Percentiles rank a stretch among this genome's conserved stretches.
Evolutionary conservation across 2,329 filamentous ascomycete genomes (phyloP).

Genomic region (Phyllosticta citribraziliensis): DNA sequence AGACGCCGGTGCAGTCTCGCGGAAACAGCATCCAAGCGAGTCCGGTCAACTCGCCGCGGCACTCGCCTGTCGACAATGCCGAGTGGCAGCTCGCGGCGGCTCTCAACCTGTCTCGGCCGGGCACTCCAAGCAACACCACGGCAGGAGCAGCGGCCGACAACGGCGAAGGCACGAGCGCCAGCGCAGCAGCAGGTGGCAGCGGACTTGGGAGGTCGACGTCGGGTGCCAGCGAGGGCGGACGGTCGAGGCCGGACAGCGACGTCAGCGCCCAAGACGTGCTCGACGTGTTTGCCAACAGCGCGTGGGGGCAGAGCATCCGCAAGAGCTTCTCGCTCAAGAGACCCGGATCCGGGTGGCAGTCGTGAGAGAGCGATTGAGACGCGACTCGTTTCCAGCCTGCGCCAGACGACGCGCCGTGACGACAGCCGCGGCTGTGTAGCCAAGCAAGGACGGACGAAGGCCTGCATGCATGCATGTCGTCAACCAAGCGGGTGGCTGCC

Average conservation of each 20-base stretch:
- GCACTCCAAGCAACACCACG: conserved; percentile 17
- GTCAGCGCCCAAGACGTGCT: conserved; percentile 70
- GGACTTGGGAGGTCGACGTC: conserved; percentile 13
- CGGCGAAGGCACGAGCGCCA: background rate
- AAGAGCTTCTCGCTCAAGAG: conserved; percentile 65
- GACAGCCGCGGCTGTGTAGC: no score
- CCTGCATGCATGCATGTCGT: background rate
- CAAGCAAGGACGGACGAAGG: no score
- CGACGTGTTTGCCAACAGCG: conserved; percentile 76
- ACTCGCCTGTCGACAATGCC: conserved; percentile 2
- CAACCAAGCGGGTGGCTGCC: background rate
- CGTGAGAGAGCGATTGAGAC: no score
- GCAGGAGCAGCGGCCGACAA: background rate
- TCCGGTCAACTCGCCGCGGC: conserved; percentile 16
- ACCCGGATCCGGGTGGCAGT: background rate
- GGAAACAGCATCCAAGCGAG: conserved; percentile 30
- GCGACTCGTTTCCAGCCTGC: no score
- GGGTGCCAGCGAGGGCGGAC: conserved; percentile 7
- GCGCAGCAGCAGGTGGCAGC: background rate
- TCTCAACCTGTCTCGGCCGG: conserved; percentile 27
- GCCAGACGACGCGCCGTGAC: no score
- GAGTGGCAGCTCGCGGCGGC: conserved; percentile 40
- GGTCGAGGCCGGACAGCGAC: conserved; percentile 50
- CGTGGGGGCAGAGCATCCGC: conserved; percentile 88
- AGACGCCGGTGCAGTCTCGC: conserved; percentile 25